A percentile compares a stretch with the other conserved stretches of the same genome.
Conservation (phyloP, 352 stramenopile genomes). For the Globisporangium takayamanum region DNA sequence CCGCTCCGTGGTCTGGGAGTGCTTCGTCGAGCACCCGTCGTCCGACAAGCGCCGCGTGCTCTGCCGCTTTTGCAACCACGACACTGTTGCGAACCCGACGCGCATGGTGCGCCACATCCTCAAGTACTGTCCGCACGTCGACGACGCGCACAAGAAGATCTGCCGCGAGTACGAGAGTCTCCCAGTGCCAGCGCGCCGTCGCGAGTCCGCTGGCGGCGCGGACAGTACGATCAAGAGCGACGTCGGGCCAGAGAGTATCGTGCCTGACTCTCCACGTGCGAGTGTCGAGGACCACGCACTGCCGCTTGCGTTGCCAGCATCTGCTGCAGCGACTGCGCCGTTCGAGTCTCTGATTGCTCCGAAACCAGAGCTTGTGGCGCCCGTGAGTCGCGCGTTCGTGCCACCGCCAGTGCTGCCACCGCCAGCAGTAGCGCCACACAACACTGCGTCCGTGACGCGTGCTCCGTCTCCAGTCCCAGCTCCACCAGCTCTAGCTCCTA, state of each 20-base stretch:
- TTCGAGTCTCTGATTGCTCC: background rate
- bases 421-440: background rate
- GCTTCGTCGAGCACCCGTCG: constrained; percentile 29
- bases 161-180: constrained; percentile 36
- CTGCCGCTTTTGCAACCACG: constrained; percentile 40
- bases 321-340: background rate
- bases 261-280: too few species aligned
- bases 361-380: background rate
- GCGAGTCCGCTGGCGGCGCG: background rate
- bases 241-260: too few species aligned
- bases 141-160: constrained; percentile 37
- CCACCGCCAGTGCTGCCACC: background rate
- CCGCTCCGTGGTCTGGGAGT: constrained; percentile 39
- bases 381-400: too few species aligned
- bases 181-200: constrained; percentile 20
- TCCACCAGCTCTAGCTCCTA: background rate
- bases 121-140: constrained; percentile 29
- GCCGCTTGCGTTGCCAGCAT: background rate
- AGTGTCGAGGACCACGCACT: background rate
- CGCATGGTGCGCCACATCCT: constrained; percentile 47
- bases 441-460: background rate
- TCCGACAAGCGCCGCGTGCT: constrained; percentile 34
- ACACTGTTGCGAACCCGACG: constrained; percentile 35
- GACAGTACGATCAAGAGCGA: background rate
- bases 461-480: background rate